A percentile compares a stretch with the other conserved stretches of the same genome.
These are phyloP conservation scores for Paraphoma chrysanthemicola DNA, from an alignment of 2,329 filamentous ascomycete genomes.

Conservation along the genomic window DNA sequence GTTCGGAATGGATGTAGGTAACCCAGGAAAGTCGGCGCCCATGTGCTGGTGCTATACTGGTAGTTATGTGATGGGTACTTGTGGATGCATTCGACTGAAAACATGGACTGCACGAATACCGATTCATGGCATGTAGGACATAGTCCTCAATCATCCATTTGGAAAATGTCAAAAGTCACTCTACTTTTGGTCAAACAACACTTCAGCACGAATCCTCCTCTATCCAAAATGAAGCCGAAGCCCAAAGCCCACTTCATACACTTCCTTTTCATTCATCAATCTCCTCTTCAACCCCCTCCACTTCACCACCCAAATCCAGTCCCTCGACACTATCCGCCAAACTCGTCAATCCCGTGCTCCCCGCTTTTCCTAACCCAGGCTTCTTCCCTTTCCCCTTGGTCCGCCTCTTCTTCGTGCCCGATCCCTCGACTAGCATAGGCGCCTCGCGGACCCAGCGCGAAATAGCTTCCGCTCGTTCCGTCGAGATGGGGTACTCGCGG, in stretches of 20 bases:
- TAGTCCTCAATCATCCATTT: too few species aligned
- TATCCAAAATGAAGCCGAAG: too few species aligned
- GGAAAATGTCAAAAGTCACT: too few species aligned
- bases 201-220: too few species aligned
- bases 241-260: neutral
- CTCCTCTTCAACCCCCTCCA: slow-evolving; percentile 10
- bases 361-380: neutral
- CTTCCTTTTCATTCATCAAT: neutral
- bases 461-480: slow-evolving; percentile 73
- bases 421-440: slow-evolving; percentile 46
- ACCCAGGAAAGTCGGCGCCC: neutral
- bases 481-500: slow-evolving; percentile 73
- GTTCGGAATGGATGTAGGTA: slow-evolving; percentile 7
- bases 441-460: slow-evolving; percentile 70
- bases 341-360: slow-evolving; percentile 9
- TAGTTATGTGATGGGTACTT: too few species aligned
- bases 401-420: slow-evolving; percentile 45
- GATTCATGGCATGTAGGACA: too few species aligned
- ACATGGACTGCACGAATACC: too few species aligned
- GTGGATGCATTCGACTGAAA: too few species aligned
- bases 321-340: slow-evolving; percentile 27
- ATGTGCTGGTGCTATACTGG: too few species aligned
- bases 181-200: too few species aligned
- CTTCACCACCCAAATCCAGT: slow-evolving; percentile 26
- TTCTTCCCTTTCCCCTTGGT: slow-evolving; percentile 31